Evolutionary conservation across 2,329 filamentous ascomycete genomes (phyloP), one percentile per base, ranked within the genome.

Genomic region (Diaporthe sp.): DNA sequence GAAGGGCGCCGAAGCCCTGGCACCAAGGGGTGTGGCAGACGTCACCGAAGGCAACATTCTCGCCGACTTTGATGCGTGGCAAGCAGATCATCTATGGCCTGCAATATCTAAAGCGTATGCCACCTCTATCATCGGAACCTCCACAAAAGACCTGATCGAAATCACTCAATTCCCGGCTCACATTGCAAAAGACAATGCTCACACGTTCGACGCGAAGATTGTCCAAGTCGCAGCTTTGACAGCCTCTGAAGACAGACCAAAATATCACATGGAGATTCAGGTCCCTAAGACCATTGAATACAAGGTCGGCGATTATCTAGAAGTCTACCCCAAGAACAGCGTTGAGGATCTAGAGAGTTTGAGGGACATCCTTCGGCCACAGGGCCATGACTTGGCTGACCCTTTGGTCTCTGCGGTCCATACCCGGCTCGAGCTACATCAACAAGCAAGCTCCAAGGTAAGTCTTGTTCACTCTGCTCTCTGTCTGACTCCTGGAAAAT

Each of bases 31-130:
- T 7, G 80, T 83, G 5, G 86, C 87, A 4, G 87, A 91, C 80
- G 88, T 87, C 9, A 82, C 85, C 37, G 86, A 86, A 9, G 67
- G 67, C n/a, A 86, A 88, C 74, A 87, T 90, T 81, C 87, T 88
- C 78, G 85, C 84, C 20, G 85, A 86, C 31, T 90, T 90, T 73
- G 87, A 90, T 72, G 81, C 79, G 28, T 90, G 88, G 88, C 42
- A 51, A 44, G 49, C 57, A 34, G 20, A 51, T 58, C 12, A 51
- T n/a, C n/a, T 71, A 0, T 71, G 67, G 67, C 67, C 67, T 20
- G 67, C 51, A 10, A 25, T 71, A 9, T 51, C 51, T 3, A 44
- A 31, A 22, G n/a, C 51, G 0, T 71, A 20, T 34, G 39, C 51
- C 22, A 58, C 5, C 1, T n/a, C n/a, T 5, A 15, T 5, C 8